phyloP scores from a whole-genome alignment of 169 alveolate genomes.

The Cryptosporidium ubiquitum region DNA sequence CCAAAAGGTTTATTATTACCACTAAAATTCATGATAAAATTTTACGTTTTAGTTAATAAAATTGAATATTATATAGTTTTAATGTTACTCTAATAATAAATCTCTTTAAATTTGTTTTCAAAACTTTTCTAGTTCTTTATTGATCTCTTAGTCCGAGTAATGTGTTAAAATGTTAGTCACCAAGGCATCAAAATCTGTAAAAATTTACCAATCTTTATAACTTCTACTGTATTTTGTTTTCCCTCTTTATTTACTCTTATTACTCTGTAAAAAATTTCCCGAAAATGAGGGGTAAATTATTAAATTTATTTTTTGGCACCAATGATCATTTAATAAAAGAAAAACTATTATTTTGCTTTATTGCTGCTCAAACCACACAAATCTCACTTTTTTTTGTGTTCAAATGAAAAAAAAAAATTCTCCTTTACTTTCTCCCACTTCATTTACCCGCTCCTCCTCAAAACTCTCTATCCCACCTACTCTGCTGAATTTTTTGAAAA shows the following conservation, averaged over 20 bases:
- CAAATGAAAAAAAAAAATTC: no score
- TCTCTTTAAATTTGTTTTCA: neutral
- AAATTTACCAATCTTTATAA: neutral
- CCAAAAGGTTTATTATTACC: slow-evolving; percentile 47
- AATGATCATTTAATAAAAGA: neutral
- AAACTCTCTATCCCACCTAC: neutral
- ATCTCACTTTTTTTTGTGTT: neutral
- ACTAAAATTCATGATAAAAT: slow-evolving; percentile 45
- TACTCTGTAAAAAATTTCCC: neutral
- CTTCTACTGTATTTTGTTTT: neutral
- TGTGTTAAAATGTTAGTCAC: no score
- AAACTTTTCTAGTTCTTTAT: neutral
- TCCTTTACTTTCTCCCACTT: neutral
- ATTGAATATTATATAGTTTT: no score
- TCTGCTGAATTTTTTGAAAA: neutral
- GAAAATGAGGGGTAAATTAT: neutral
- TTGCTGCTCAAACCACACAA: neutral
- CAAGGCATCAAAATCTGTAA: neutral
- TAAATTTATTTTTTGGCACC: neutral
- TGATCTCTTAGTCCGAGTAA: neutral
- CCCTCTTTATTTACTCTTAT: neutral
- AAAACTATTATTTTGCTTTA: neutral
- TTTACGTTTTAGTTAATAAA: neutral
- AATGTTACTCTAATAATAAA: neutral
- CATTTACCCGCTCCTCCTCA: neutral